Base-by-base conservation (phyloP, 2,329 filamentous ascomycete species). In the Colletotrichum melonis region DNA sequence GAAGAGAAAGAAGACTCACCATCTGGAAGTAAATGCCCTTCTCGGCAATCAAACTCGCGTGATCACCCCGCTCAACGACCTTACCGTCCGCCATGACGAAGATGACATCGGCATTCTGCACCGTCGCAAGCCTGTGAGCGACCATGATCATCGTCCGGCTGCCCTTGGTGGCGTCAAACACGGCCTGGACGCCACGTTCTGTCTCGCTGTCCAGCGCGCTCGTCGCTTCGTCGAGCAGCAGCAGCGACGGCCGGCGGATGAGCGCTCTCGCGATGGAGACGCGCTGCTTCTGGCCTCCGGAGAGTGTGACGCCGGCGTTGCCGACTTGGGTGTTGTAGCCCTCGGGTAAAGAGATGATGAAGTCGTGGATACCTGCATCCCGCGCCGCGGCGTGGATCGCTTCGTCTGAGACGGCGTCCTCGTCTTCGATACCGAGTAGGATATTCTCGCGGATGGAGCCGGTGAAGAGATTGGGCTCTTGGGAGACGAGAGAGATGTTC, bases 361-460 rank as follows among this genome's bases (percentile, higher is more conserved):
- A 96, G 1, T 92, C 90, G 77, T 94, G 88, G 74, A 95, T 92
- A 0, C 91, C 90, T 0, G 89, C 89, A 42, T 85, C 82, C 1
- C 85, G 84, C 12, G 68, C 68, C 3, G 72, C 72, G 5, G 49
- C 49, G 19, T 74, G 63, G 8, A 74, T 9, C 1, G 57, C 68
- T 16, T 71, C 72, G 26, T 74, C 72, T 0, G 57, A 55, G 0
- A 67, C 70, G 11, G 75, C 65, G 3, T 68, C 30, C 7, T 76
- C 64, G 30, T 78, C 65, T 4, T 69, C 70, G 12, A 72, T 46
- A 6, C 77, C 76, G 38, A 78, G 57, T 4, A 77, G 60, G 30
- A 80, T 78, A 24, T 80, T 80, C 5, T 78, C 77, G 14, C 76
- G 76, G 9, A 80, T 72, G 1, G 83, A 82, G 9, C 84, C 84